Evolutionary conservation across 1,139 yeast species (phyloP).

Genomic region (Kluyveromyces marxianus): DNA sequence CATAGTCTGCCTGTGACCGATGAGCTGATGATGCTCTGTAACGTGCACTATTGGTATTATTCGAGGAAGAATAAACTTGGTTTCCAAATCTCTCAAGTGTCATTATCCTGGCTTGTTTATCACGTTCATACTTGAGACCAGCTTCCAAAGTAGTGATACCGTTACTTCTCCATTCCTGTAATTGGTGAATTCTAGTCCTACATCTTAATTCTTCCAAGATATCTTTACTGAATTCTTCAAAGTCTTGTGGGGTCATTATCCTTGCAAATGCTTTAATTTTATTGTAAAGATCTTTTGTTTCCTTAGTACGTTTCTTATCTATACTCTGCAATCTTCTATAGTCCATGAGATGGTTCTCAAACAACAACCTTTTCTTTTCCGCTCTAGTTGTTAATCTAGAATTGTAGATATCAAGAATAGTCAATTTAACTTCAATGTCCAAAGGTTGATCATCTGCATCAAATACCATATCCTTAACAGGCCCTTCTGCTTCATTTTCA

Average conservation of each 20-base stretch:
- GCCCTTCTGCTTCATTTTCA: conserved; percentile 92
- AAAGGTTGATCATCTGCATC: conserved; percentile 86
- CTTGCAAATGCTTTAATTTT: conserved; percentile 76
- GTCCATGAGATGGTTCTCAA: conserved; percentile 72
- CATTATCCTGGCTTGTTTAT: conserved; percentile 56
- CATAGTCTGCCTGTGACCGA: conserved; percentile 21
- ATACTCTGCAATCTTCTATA: conserved; percentile 51
- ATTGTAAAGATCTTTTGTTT: conserved; percentile 75
- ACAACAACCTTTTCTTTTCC: conserved; percentile 76
- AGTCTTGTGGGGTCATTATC: conserved; percentile 73
- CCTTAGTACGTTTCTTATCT: conserved; percentile 79
- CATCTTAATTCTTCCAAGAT: conserved; percentile 70
- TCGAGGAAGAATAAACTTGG: conserved; percentile 15
- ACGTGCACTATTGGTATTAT: conserved; percentile 16
- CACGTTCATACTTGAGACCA: conserved; percentile 83
- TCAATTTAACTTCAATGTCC: conserved; percentile 82
- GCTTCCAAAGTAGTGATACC: conserved; percentile 81
- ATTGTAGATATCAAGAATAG: conserved; percentile 82
- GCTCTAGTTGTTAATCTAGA: conserved; percentile 86
- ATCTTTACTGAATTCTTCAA: conserved; percentile 63
- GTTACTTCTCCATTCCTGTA: conserved; percentile 87
- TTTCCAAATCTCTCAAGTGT: conserved; percentile 55
- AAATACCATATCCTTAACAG: conserved; percentile 90
- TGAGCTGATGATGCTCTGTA: conserved; percentile 25
- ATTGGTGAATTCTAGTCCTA: conserved; percentile 74